Evolutionary conservation across 331 rosid genomes (phyloP).

Genomic region (Acacia concinna): DNA sequence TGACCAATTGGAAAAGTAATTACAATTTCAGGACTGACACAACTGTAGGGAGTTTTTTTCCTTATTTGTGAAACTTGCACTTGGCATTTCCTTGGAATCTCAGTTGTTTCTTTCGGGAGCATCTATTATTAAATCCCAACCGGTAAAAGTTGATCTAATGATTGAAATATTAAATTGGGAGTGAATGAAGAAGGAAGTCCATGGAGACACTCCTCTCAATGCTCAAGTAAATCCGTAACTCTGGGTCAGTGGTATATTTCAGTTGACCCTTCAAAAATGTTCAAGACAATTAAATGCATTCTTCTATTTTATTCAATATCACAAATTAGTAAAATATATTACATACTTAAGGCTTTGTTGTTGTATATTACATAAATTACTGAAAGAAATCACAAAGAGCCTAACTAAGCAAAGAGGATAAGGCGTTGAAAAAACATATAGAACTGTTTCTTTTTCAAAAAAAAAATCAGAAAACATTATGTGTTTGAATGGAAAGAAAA

Average conservation of each 20-base stretch:
- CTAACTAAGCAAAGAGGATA: neutral
- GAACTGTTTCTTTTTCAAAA: neutral
- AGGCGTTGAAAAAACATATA: neutral
- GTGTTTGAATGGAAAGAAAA: too few relatives aligned
- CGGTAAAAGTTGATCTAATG: too few relatives aligned
- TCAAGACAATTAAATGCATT: neutral
- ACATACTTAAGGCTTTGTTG: too few relatives aligned
- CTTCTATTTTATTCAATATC: neutral
- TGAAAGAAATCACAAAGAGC: neutral
- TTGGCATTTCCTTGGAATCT: too few relatives aligned
- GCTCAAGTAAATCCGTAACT: too few relatives aligned
- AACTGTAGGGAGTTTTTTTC: neutral
- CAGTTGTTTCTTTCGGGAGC: too few relatives aligned
- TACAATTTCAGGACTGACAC: too few relatives aligned
- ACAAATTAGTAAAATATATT: neutral
- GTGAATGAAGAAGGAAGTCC: too few relatives aligned
- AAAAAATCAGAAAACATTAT: neutral
- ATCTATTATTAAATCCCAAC: too few relatives aligned
- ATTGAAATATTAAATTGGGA: too few relatives aligned
- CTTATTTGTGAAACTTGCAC: neutral
- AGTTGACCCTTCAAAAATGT: neutral
- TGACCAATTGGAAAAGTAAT: neutral
- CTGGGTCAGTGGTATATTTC: too few relatives aligned
- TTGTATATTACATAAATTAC: neutral
- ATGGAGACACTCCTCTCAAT: too few relatives aligned